These are phyloP conservation scores for Kluyveromyces lactis DNA, from an alignment of 805 yeast species.

Conservation along the genomic window DNA sequence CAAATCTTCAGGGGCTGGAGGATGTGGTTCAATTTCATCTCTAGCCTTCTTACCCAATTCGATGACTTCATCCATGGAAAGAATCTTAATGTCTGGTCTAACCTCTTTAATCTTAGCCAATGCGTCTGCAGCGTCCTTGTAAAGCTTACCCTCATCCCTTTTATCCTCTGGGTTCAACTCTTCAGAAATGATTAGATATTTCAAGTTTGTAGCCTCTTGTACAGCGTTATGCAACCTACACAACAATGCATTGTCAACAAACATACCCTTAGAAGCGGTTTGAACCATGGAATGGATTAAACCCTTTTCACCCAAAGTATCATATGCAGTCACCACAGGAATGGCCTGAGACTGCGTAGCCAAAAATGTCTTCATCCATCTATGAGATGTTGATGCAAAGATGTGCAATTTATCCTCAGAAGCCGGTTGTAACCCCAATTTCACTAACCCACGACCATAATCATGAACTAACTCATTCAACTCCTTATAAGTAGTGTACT, in stretches of 20 bases:
- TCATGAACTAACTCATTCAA: slow-evolving; percentile 40
- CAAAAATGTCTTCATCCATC: slow-evolving; percentile 83
- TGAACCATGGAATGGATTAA: slow-evolving; percentile 77
- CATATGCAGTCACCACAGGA: slow-evolving; percentile 92
- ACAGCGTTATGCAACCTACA: slow-evolving; percentile 63
- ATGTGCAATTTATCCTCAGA: slow-evolving; percentile 63
- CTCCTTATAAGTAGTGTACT: slow-evolving; percentile 54
- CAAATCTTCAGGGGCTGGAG: slow-evolving; percentile 42
- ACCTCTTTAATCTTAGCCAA: slow-evolving; percentile 48
- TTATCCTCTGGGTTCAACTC: slow-evolving; percentile 52
- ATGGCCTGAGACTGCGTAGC: slow-evolving; percentile 73
- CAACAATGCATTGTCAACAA: slow-evolving; percentile 75
- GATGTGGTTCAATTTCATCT: slow-evolving; percentile 31
- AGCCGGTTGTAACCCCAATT: slow-evolving; percentile 60
- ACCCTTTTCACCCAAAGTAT: slow-evolving; percentile 85
- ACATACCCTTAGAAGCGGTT: slow-evolving; percentile 71
- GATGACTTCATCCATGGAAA: slow-evolving; percentile 56
- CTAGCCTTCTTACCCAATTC: slow-evolving; percentile 51
- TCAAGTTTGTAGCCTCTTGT: slow-evolving; percentile 49
- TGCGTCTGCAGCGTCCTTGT: slow-evolving; percentile 48
- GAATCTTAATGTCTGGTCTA: slow-evolving; percentile 71
- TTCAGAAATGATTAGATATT: slow-evolving; percentile 65
- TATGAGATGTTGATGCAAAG: slow-evolving; percentile 79
- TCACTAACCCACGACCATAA: slow-evolving; percentile 68
- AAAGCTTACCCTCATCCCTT: slow-evolving; percentile 54